A percentile compares a stretch with the other conserved stretches of the same genome.
Evolutionary conservation across 768 basidiomycete genomes (phyloP).

Genomic region (Thelephora ganbajun): DNA sequence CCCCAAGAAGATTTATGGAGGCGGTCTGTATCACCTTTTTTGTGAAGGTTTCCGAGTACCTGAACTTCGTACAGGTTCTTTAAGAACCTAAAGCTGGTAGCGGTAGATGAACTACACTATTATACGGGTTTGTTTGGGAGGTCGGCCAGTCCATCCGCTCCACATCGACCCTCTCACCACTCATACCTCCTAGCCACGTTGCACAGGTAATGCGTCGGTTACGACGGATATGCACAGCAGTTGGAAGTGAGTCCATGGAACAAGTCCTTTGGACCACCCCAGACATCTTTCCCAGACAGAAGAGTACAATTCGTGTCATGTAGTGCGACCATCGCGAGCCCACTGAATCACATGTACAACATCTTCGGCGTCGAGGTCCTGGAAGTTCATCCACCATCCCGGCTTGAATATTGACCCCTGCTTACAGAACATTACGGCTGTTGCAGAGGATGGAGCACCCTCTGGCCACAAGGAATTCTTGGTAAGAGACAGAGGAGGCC

Average conservation of each 20-base stretch:
- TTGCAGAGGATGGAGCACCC: slow-evolving; percentile 75
- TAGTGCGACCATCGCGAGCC: slow-evolving; percentile 77
- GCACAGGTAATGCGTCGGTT: slow-evolving; percentile 68
- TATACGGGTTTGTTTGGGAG: slow-evolving; percentile 74
- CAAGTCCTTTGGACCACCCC: background rate
- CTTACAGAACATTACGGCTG: slow-evolving; percentile 39
- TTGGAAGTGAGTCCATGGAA: slow-evolving; percentile 46
- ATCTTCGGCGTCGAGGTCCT: slow-evolving; percentile 49
- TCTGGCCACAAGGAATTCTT: slow-evolving; percentile 69
- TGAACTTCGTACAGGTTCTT: slow-evolving; percentile 40
- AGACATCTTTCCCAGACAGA: slow-evolving; percentile 26
- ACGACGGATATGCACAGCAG: slow-evolving; percentile 57
- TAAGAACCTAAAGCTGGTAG: slow-evolving; percentile 63
- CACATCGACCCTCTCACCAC: background rate
- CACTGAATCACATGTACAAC: slow-evolving; percentile 57
- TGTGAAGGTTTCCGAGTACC: slow-evolving; percentile 3
- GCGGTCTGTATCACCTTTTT: slow-evolving; percentile 23
- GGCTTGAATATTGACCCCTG: background rate
- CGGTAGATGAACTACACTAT: slow-evolving; percentile 80
- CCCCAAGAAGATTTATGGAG: slow-evolving; percentile 81
- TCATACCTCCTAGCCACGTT: slow-evolving; percentile 43
- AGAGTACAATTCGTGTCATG: slow-evolving; percentile 63
- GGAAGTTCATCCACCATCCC: background rate
- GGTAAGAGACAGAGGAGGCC: slow-evolving; percentile 15
- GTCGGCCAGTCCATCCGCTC: slow-evolving; percentile 19